Conservation (phyloP, 805 yeast genomes). For the Yamadazyma nakazawae region DNA sequence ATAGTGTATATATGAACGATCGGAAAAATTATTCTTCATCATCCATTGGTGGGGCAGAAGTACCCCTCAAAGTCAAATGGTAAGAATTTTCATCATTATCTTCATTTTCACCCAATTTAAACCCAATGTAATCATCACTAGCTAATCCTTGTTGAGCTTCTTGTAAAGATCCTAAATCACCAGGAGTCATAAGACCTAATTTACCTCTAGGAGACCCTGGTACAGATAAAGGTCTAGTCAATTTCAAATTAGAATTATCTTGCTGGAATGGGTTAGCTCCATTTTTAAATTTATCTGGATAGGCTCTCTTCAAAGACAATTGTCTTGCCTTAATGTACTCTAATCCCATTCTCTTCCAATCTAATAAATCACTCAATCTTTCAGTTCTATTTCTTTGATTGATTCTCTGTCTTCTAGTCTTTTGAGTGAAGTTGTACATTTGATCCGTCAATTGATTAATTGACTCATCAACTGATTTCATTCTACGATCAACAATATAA, state of each 20-base stretch:
- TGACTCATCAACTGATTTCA: conserved; percentile 88
- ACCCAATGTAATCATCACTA: conserved; percentile 68
- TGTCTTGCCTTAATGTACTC: conserved; percentile 95
- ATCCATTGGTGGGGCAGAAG: conserved; percentile 41
- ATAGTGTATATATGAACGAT: neutral
- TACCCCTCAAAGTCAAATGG: conserved; percentile 50
- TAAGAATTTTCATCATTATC: conserved; percentile 35
- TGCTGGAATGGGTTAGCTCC: conserved; percentile 45
- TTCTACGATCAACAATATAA: conserved; percentile 91
- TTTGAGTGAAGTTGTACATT: conserved; percentile 84
- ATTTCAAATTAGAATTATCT: conserved; percentile 53
- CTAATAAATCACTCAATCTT: conserved; percentile 84
- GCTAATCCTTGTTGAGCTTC: conserved; percentile 68
- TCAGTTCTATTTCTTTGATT: conserved; percentile 97
- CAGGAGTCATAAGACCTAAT: conserved; percentile 88
- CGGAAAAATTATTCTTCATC: conserved; percentile 4
- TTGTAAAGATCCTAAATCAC: conserved; percentile 94
- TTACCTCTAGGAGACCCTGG: conserved; percentile 92
- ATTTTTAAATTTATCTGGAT: conserved; percentile 74
- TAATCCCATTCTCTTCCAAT: conserved; percentile 97
- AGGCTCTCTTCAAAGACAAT: conserved; percentile 87
- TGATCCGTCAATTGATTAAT: conserved; percentile 84
- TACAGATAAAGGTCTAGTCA: conserved; percentile 90
- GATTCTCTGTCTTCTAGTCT: conserved; percentile 94
- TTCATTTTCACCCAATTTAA: conserved; percentile 43